These are phyloP conservation scores for Galeopsis tetrahit DNA, from an alignment of 257 asterid genomes.

Conservation along the genomic window DNA sequence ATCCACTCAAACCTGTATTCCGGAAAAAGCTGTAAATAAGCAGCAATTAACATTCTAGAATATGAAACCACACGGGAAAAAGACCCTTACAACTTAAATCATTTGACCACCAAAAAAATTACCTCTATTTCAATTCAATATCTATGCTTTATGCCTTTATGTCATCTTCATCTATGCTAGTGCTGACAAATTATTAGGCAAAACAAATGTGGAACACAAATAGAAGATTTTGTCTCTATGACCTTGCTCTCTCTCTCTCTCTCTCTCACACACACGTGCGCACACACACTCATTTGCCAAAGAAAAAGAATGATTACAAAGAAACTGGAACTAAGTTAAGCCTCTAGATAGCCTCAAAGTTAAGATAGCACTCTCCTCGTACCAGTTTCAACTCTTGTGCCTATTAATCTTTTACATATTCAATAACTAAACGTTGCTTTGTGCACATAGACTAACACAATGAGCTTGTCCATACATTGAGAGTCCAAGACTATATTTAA, in stretches of 20 bases:
- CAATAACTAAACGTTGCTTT: neutral
- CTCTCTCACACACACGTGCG: neutral
- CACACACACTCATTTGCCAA: neutral
- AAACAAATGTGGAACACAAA: slow-evolving; percentile 5
- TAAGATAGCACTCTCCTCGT: slow-evolving; percentile 1
- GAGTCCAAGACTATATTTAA: neutral
- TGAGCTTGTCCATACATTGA: neutral
- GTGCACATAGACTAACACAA: neutral
- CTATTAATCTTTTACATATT: slow-evolving; percentile 4
- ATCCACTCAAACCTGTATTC: slow-evolving; percentile 92
- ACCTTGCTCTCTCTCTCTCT: neutral
- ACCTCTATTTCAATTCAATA: slow-evolving; percentile 2
- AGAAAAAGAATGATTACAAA: neutral
- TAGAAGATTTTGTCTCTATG: neutral
- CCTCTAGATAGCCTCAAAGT: slow-evolving; percentile 1
- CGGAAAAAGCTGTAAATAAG: slow-evolving; percentile 68
- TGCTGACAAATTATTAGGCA: neutral
- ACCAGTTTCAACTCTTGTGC: slow-evolving; percentile 1
- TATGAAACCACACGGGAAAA: slow-evolving; percentile 23
- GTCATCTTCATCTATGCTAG: slow-evolving; percentile 13
- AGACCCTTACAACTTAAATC: slow-evolving; percentile 1
- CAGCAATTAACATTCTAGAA: slow-evolving; percentile 34
- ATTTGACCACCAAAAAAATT: slow-evolving; percentile 16
- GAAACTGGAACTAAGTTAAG: neutral
- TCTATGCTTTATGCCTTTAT: neutral